Evolutionary conservation across 257 asterid species (phyloP).

Genomic region (Primulina huaijiensis): DNA sequence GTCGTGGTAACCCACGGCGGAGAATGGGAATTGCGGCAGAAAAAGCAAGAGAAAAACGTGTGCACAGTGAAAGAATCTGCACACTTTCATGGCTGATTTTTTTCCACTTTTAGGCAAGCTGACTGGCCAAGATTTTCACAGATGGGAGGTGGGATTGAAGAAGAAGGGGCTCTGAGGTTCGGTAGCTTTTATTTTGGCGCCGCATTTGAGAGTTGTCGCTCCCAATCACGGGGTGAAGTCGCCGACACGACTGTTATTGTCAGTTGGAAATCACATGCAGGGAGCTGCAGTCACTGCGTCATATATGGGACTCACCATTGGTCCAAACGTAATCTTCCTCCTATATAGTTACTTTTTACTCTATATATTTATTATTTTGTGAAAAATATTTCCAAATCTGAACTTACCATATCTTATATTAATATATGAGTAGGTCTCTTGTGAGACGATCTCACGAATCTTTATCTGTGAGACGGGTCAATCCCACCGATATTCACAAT

Average conservation of each 20-base stretch:
- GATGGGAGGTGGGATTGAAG: slow-evolving; percentile 14
- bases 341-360: too few relatives aligned
- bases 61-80: neutral
- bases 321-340: too few relatives aligned
- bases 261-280: slow-evolving; percentile 58
- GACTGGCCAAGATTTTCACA: neutral
- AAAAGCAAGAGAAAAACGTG: slow-evolving; percentile 20
- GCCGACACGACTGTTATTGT: slow-evolving; percentile 41
- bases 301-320: too few relatives aligned
- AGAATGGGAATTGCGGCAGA: slow-evolving; percentile 27
- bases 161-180: neutral
- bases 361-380: too few relatives aligned
- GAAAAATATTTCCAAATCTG: too few relatives aligned
- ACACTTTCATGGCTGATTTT: slow-evolving; percentile 28
- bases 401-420: too few relatives aligned
- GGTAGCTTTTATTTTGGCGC: slow-evolving; percentile 16
- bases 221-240: neutral
- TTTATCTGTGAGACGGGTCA: too few relatives aligned
- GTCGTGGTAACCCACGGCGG: slow-evolving; percentile 51
- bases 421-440: too few relatives aligned
- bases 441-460: too few relatives aligned
- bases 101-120: neutral
- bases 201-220: slow-evolving; percentile 46
- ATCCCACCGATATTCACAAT: too few relatives aligned
- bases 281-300: slow-evolving; percentile 24